Base-by-base conservation (phyloP, 202 grass and related monocot species). In the Carex sylvatica region DNA sequence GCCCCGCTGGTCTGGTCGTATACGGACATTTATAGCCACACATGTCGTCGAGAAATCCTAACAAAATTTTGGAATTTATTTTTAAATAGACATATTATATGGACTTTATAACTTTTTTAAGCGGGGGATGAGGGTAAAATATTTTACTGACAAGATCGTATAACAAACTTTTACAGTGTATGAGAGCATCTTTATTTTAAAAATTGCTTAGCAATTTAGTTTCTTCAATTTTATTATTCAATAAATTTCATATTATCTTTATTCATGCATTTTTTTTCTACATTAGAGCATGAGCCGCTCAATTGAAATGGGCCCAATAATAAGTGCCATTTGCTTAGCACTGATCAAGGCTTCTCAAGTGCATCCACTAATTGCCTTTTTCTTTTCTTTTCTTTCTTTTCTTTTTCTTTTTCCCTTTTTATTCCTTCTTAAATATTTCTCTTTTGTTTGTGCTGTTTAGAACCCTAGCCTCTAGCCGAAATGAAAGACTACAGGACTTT, bases 251-350 rank as follows among this genome's bases (percentile, higher is more conserved):
- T 47, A n/a, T 16, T 18, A 58, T 58, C 6, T n/a, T 58, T 16
- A n/a, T n/a, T 16, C 18, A 58, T 16, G 15, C 14, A 56, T 58
- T 58, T 19, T 19, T 16, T 56, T 19, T 3, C 22, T 67, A 3
- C 22, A 47, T 60, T 81, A 61, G 4, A 51, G 18, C 22, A 31
- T 81, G 78, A 64, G 40, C 79, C 62, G 22, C 60, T 81, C 56
- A 81, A 81, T 66, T 82, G 38, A 82, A 82, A 66, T 28, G 80
- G 80, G 22, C 19, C 62, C 59, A 82, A 69, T 10, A 82, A 82
- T 82, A 66, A 82, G 69, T 67, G 79, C 61, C 40, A 47, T 66
- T 80, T 60, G 76, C 55, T 80, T 61, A 80, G 64, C 36, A 47
- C 5, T 65, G 36, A 20, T 11, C 24, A 69, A 35, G 55, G 59